phyloP scores from a whole-genome alignment of 345 rosid species.

The Acer campestre region DNA sequence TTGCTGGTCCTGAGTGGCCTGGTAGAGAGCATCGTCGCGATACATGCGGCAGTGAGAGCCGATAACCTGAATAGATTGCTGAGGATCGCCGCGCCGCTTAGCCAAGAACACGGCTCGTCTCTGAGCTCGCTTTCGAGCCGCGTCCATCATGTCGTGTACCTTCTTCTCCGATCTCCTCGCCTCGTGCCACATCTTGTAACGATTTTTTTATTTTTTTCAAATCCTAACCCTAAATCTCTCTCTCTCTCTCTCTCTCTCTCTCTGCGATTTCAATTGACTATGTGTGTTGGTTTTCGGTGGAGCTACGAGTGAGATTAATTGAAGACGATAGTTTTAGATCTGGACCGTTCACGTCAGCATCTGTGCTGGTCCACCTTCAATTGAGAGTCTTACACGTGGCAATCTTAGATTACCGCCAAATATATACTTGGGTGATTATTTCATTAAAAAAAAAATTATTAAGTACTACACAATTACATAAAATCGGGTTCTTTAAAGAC shows the following conservation, averaged over 20 bases:
- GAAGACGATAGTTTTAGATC: not conserved
- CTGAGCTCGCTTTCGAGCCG: constrained; percentile 96
- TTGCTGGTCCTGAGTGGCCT: constrained; percentile 83
- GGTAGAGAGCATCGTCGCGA: constrained; percentile 92
- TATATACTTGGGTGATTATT: no score
- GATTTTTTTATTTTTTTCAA: not conserved
- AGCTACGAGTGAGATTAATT: not conserved
- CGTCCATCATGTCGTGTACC: constrained; percentile 99
- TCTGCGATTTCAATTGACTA: not conserved
- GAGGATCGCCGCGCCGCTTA: constrained; percentile 93
- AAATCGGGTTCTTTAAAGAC: no score
- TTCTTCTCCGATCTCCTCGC: constrained; percentile 98
- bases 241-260: no score
- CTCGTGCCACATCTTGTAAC: constrained; percentile 90
- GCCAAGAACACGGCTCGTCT: constrained; percentile 86
- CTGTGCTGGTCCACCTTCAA: not conserved
- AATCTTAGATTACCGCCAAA: not conserved
- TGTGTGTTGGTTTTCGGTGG: not conserved
- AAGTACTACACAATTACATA: no score
- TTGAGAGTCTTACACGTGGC: constrained; percentile 5
- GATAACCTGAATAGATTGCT: constrained; percentile 81
- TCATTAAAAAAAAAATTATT: no score
- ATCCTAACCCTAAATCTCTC: constrained; percentile 14
- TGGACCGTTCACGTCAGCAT: constrained; percentile 10
- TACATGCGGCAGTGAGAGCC: constrained; percentile 69